Base-by-base conservation (phyloP, 768 basidiomycete genomes). In the Lactifluus volemus region DNA sequence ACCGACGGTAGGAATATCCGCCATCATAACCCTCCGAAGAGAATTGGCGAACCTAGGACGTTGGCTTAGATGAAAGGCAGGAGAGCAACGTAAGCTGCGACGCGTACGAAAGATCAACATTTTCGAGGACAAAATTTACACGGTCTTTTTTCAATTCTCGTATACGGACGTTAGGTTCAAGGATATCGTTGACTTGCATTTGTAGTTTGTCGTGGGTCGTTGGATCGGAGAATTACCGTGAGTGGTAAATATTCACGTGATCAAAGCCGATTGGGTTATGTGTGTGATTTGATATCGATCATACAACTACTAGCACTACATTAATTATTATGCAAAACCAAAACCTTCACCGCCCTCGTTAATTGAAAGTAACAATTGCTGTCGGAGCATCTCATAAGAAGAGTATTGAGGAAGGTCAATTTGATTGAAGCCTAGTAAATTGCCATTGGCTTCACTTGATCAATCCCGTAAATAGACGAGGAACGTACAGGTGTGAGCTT, bases 261-360 rank as follows among this genome's bases (percentile, higher is more conserved):
- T 47, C 41, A n/a, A 10, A 9, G 4, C 44, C 9, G 44, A 34
- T 34, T 34, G 4, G 12, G 38, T 5, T 1, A 44, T 63, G 32
- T 32, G 21, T 21, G 57, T 42, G 41, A 42, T 38, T 38, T 10
- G 5, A 7, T 17, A 30, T 19, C 21, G 30, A 6, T 41, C 25
- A 11, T 49, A 64, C 48, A 64, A 14, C 36, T 44, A 21, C 60
- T 53, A 5, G 32, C 9, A 38, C 38, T 38, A 38, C 38, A 51
- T 58, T 12, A 38, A 29, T 51, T 47, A 51, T 67, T 69, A 84
- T 65, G 81, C 82, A 72, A 95, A 95, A 55, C 92, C 96, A 72
- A 98, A 98, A 48, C 92, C 92, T 76, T 95, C 92, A 21, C 91
- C 92, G 53, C 94, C 95, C 73, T 98, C 97, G 68, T 89, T 93